Evolutionary conservation across 2,329 filamentous ascomycete genomes (phyloP), one percentile per base, ranked within the genome.

Genomic region (Fusarium marasasianum): DNA sequence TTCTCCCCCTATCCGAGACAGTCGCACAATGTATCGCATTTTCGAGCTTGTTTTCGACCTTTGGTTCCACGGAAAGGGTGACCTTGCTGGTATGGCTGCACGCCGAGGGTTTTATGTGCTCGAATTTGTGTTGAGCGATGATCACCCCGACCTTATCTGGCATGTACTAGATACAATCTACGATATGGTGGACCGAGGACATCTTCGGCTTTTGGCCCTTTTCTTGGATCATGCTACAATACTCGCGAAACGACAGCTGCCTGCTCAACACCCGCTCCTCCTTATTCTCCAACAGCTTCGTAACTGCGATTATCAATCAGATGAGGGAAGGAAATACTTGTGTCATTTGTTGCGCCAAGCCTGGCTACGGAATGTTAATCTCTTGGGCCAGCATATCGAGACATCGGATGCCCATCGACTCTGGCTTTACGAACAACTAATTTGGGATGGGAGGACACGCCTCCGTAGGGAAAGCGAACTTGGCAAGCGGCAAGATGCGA

Each of bases 351-450:
- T 83, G 45, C 79, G 80, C 37, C 78, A 81, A 64, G 82, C 82
- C 11, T 83, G 82, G 82, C 64, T 82, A 44, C 77, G 80, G n/a
- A 83, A 83, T 50, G 81, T 82, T 18, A 77, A 82, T 63, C 66
- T 83, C 9, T 72, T 83, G 31, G 74, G 79, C 17, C 75, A 78
- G 35, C 78, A 79, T 37, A 80, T 83, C 38, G 78, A 78, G 17
- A 75, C 79, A 4, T 76, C 75, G 14, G 74, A 78, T 22, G 66
- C 79, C 12, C 78, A 78, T 41, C 79, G 79, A 31, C 76, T 83
- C 9, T 83, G 82, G 82, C 80, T 82, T 50, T 83, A 83, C 63
- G 82, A 83, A 65, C 82, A 83, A 65, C 68, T 83, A 18, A 83
- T 83, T 11, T 83, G 82, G 82, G 82, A 83, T 61, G 82, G 81